Conservation (phyloP, 2,329 filamentous ascomycete genomes). For the Metarhizium rileyi region DNA sequence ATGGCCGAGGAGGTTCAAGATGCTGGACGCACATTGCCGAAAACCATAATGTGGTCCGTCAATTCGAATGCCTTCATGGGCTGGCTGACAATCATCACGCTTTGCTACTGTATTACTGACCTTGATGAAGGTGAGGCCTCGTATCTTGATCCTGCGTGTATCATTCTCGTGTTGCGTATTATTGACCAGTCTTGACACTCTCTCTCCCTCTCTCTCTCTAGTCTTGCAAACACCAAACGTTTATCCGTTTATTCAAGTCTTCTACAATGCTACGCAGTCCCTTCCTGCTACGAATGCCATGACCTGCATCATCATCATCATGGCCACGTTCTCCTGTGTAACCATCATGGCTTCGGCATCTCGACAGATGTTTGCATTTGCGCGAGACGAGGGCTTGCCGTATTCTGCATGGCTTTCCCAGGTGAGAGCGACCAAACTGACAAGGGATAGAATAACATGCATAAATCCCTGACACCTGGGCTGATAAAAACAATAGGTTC, state of each 20-base stretch:
- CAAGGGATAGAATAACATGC: too few relatives aligned
- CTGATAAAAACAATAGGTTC: too few relatives aligned
- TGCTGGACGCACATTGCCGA: too few relatives aligned
- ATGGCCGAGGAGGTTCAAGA: too few relatives aligned
- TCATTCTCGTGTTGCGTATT: constrained; percentile 1
- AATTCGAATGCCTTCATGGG: too few relatives aligned
- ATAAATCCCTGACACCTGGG: too few relatives aligned
- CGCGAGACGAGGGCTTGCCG: constrained; percentile 22
- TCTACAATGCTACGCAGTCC: constrained; percentile 40
- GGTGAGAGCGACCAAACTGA: too few relatives aligned
- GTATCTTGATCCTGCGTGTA: not conserved
- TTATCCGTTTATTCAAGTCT: constrained; percentile 51
- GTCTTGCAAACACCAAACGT: constrained; percentile 29
- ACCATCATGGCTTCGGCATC: constrained; percentile 48
- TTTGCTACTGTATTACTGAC: too few relatives aligned
- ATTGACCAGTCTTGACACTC: not conserved
- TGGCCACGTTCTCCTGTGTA: constrained; percentile 40
- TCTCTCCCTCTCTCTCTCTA: not conserved
- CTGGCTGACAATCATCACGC: too few relatives aligned
- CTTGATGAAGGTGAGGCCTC: too few relatives aligned
- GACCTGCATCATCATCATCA: constrained; percentile 39
- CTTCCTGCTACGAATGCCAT: constrained; percentile 39
- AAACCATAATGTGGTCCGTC: too few relatives aligned
- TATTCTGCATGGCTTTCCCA: constrained; percentile 18
- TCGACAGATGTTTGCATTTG: constrained; percentile 45